A percentile compares a stretch with the other conserved stretches of the same genome.
Conservation (phyloP, 73 alveolate genomes). For the Effrenium voratum region DNA sequence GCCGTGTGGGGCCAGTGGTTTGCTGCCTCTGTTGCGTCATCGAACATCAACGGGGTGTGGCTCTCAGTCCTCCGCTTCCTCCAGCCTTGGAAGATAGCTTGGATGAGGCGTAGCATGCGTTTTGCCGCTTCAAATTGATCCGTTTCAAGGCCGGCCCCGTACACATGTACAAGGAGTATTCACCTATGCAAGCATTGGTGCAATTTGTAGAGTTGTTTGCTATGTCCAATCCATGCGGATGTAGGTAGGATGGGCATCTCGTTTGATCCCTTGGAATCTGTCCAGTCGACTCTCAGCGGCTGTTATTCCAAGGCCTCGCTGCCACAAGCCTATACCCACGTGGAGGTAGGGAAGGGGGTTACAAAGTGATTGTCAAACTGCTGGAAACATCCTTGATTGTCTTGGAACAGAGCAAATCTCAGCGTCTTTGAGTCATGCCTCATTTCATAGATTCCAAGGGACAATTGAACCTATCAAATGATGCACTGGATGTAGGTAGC, state of each 20-base stretch:
- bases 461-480: too few relatives aligned
- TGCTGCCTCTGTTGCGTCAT: neutral
- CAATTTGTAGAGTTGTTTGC: too few relatives aligned
- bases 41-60: neutral
- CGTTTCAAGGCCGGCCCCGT: neutral
- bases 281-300: neutral
- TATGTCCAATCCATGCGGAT: too few relatives aligned
- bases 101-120: neutral
- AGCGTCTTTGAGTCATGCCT: too few relatives aligned
- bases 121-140: neutral
- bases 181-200: neutral
- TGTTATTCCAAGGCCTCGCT: conserved; percentile 3
- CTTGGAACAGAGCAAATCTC: too few relatives aligned
- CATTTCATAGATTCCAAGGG: too few relatives aligned
- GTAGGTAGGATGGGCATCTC: too few relatives aligned
- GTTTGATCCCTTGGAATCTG: too few relatives aligned
- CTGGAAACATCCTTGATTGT: neutral
- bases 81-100: neutral
- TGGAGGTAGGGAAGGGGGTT: conserved; percentile 20
- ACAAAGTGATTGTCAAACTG: neutral
- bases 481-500: too few relatives aligned
- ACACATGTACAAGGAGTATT: neutral
- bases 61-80: neutral
- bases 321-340: conserved; percentile 74
- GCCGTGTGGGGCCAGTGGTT: conserved; percentile 82